A percentile compares a stretch with the other conserved stretches of the same genome.
These are phyloP conservation scores for Chaetomium sp. DNA, from an alignment of 2,329 filamentous ascomycete species.

Conservation along the genomic window DNA sequence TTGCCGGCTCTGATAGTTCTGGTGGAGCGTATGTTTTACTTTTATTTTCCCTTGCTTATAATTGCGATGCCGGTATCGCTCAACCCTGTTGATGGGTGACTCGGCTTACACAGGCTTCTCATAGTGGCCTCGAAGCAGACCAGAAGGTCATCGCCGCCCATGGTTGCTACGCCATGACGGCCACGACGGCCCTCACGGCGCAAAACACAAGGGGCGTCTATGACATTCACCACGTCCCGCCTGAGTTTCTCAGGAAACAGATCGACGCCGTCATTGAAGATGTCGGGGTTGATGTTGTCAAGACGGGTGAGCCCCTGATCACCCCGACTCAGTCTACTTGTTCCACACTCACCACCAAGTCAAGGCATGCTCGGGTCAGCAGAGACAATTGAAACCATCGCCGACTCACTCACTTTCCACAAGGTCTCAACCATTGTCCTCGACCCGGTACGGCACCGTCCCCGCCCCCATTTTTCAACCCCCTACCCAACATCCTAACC, in stretches of 20 bases:
- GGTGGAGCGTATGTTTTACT: constrained; percentile 70
- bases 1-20: constrained; percentile 88
- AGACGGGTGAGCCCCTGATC: constrained; percentile 67
- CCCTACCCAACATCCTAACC: not conserved
- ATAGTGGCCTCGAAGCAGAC: constrained; percentile 88
- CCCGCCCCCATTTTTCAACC: not conserved
- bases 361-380: constrained; percentile 80
- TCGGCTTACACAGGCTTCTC: constrained; percentile 17
- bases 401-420: constrained; percentile 62
- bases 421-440: constrained; percentile 63
- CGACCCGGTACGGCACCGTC: constrained; percentile 63
- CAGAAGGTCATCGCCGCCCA: constrained; percentile 93
- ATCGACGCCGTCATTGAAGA: constrained; percentile 84
- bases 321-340: not conserved
- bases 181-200: constrained; percentile 91
- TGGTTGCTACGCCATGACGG: constrained; percentile 93
- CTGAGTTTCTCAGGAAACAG: constrained; percentile 78
- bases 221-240: constrained; percentile 77
- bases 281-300: constrained; percentile 85
- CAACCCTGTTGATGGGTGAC: not conserved
- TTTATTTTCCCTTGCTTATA: not conserved
- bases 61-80: not conserved
- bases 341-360: not conserved
- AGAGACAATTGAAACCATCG: constrained; percentile 69
- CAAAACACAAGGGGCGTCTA: constrained; percentile 88